phyloP scores from a whole-genome alignment of 2,329 filamentous ascomycete species.

The Diplodia corticola region DNA sequence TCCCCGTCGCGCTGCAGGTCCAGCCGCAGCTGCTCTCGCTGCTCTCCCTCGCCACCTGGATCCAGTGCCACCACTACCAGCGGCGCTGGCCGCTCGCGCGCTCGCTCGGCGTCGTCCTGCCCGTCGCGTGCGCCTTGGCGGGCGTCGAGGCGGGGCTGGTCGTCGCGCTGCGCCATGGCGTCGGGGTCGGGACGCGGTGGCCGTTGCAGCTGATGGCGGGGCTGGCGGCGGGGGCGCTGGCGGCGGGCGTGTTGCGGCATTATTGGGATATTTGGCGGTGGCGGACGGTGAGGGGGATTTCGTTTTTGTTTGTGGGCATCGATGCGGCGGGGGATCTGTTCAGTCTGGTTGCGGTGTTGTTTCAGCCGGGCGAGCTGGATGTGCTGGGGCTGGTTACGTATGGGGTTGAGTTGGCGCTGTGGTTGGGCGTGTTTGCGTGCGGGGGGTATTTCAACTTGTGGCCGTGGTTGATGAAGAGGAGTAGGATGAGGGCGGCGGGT shows the following conservation, averaged over 20 bases:
- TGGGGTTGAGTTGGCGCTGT: slow-evolving; percentile 63
- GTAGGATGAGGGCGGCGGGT: slow-evolving; percentile 33
- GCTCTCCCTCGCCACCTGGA: slow-evolving; percentile 56
- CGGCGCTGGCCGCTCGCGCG: slow-evolving; percentile 37
- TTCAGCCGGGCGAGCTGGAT: slow-evolving; percentile 59
- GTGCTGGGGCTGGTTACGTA: slow-evolving; percentile 67
- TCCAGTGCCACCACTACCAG: slow-evolving; percentile 58
- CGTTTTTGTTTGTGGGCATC: slow-evolving; percentile 70
- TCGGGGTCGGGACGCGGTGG: slow-evolving; percentile 54
- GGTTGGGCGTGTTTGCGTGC: slow-evolving; percentile 66
- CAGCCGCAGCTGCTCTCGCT: slow-evolving; percentile 58
- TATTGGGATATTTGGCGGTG: slow-evolving; percentile 70
- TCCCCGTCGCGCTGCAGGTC: slow-evolving; percentile 56
- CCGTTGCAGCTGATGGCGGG: slow-evolving; percentile 67
- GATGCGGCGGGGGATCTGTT: slow-evolving; percentile 69
- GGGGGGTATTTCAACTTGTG: slow-evolving; percentile 65
- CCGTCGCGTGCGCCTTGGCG: slow-evolving; percentile 58
- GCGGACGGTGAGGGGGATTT: slow-evolving; percentile 68
- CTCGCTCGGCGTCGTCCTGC: slow-evolving; percentile 51
- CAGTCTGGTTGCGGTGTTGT: slow-evolving; percentile 65
- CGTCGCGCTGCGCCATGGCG: slow-evolving; percentile 49
- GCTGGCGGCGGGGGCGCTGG: slow-evolving; percentile 62
- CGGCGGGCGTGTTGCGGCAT: slow-evolving; percentile 65
- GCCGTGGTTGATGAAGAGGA: slow-evolving; percentile 55
- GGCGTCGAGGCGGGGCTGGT: slow-evolving; percentile 61